A percentile compares a stretch with the other conserved stretches of the same genome.
Evolutionary conservation across 1,284 basidiomycete species (phyloP).

Genomic region (Porodaedalea pini): DNA sequence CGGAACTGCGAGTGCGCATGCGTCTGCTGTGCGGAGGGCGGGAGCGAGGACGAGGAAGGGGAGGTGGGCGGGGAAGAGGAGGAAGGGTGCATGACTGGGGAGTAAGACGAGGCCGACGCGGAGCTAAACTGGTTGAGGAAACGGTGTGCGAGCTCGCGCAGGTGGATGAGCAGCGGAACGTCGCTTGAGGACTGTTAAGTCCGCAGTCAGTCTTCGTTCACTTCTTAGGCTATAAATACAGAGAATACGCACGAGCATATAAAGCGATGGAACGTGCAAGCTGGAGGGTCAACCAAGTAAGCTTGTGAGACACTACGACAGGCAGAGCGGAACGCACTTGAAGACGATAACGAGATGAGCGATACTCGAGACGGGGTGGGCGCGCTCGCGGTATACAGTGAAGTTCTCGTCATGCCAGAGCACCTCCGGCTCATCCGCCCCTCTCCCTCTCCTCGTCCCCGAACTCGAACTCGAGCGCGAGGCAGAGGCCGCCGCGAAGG

Average conservation of each 20-base stretch:
- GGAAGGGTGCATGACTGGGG: conserved; percentile 28
- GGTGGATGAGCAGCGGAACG: conserved; percentile 61
- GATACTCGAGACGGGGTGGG: conserved; percentile 62
- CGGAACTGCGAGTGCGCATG: conserved; percentile 35
- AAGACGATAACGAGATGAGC: conserved; percentile 69
- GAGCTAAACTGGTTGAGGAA: conserved; percentile 49
- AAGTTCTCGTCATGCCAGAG: conserved; percentile 74
- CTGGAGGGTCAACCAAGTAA: conserved; percentile 32
- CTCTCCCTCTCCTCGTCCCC: background rate
- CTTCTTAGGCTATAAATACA: background rate
- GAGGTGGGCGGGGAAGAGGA: conserved; percentile 29
- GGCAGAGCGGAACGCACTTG: conserved; percentile 48
- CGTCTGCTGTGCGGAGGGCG: conserved; percentile 12
- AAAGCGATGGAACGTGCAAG: conserved; percentile 72
- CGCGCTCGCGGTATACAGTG: conserved; percentile 65
- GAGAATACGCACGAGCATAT: conserved; percentile 53
- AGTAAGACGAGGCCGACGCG: conserved; percentile 31
- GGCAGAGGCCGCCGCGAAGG: conserved; percentile 27
- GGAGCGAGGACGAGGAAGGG: conserved; percentile 29
- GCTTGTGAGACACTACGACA: background rate
- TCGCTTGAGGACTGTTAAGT: conserved; percentile 61
- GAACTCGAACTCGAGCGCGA: background rate
- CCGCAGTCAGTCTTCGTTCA: background rate
- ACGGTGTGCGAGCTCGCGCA: conserved; percentile 55
- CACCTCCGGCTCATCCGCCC: conserved; percentile 49